Base-by-base conservation (phyloP, 257 asterid genomes). In the Buddleja alternifolia region DNA sequence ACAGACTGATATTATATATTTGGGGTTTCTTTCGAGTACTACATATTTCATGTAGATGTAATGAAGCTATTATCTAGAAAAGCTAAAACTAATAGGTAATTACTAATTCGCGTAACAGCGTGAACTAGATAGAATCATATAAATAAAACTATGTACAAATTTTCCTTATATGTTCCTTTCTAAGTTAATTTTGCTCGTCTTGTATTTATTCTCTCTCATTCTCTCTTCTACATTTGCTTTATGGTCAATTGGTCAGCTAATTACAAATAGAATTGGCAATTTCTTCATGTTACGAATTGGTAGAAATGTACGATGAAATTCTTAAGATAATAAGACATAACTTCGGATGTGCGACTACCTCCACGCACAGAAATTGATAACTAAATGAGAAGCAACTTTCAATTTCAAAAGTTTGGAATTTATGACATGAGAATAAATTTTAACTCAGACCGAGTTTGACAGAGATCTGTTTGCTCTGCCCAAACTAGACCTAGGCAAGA, bases 31-130 rank as follows among this genome's bases (percentile, higher is more conserved):
- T 69, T 60, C 51, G 40, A 47, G 45, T 70, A 36, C 32, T 20
- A 52, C 54, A 44, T 37, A 63, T 75, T 46, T n/a, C n/a, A n/a
- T n/a, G 41, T 63, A 53, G 58, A 21, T 21, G 63, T 69, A 7
- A 47, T 41, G 51, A 64, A 20, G 52, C 74, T 64, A 34, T 8
- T 45, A 39, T 36, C 71, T 34, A 63, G n/a, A 62, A 17, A 72
- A 29, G 66, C 70, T 53, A 45, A 21, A 53, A 20, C 7, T 34
- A 24, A 47, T 39, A 45, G 24, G 60, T 17, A n/a, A 60, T 12
- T 73, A 65, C 50, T 44, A 47, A 60, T 66, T 42, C 15, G 16
- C 29, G 21, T 32, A 29, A 9, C 29, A 34, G 48, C 7, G 19
- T 71, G 37, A 20, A 50, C 23, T 54, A 40, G 47, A 63, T 59